These are phyloP conservation scores for Russula ochroleuca DNA, from an alignment of 768 basidiomycete genomes.

Conservation along the genomic window DNA sequence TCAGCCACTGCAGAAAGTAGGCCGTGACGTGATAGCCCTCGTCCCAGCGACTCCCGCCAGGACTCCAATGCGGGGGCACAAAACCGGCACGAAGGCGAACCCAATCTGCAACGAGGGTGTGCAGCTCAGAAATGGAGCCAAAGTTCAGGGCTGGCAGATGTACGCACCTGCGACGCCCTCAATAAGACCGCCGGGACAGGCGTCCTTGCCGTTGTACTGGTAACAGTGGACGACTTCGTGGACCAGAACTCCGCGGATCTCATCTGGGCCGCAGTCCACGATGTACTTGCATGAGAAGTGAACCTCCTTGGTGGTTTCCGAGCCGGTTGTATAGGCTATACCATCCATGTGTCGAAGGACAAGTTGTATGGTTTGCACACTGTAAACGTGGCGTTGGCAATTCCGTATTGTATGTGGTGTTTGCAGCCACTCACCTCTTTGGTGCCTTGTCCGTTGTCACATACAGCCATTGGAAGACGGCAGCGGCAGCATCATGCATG, in stretches of 20 bases:
- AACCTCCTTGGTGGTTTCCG: conserved; percentile 60
- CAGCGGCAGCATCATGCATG: conserved; percentile 35
- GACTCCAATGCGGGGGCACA: conserved; percentile 67
- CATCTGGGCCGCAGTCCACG: conserved; percentile 43
- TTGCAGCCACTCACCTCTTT: conserved; percentile 14
- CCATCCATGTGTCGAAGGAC: conserved; percentile 64
- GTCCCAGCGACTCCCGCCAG: conserved; percentile 56
- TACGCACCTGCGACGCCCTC: conserved; percentile 72
- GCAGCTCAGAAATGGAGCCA: neutral
- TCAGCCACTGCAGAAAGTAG: conserved; percentile 69
- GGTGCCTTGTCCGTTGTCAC: conserved; percentile 25
- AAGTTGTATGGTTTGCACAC: conserved; percentile 44
- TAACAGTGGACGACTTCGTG: conserved; percentile 81
- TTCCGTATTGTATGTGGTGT: neutral
- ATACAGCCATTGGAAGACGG: conserved; percentile 24
- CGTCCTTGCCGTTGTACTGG: conserved; percentile 59
- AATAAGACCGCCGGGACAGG: conserved; percentile 65
- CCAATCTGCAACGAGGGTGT: conserved; percentile 47
- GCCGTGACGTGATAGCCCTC: conserved; percentile 71
- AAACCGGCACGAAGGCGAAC: conserved; percentile 59
- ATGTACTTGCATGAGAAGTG: conserved; percentile 69
- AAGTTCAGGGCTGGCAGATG: neutral
- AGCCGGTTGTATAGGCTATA: conserved; percentile 64
- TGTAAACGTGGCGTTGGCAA: neutral
- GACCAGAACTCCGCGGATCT: conserved; percentile 65